These are phyloP conservation scores for Candida sojae DNA, from an alignment of 1,139 yeast genomes.

Conservation along the genomic window DNA sequence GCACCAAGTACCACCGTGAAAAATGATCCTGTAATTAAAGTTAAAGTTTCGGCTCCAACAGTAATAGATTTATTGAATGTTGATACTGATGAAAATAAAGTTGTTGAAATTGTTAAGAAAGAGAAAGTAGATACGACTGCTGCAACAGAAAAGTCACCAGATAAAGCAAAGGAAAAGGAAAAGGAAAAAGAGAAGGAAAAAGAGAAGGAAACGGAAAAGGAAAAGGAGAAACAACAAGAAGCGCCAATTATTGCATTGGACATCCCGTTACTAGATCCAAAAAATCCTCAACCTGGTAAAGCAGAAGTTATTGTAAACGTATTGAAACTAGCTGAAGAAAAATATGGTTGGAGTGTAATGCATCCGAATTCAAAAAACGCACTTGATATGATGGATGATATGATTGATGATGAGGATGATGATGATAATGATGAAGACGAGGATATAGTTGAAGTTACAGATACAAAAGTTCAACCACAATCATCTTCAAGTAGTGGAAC, in stretches of 20 bases:
- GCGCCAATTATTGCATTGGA: conserved; percentile 59
- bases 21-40: conserved; percentile 15
- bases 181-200: conserved; percentile 21
- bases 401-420: conserved; percentile 61
- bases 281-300: conserved; percentile 59
- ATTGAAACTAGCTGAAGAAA: conserved; percentile 76
- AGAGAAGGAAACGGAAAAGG: conserved; percentile 25
- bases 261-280: conserved; percentile 54
- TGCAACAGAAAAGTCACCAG: conserved; percentile 14
- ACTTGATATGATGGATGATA: conserved; percentile 62
- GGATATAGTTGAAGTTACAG: conserved; percentile 31
- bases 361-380: conserved; percentile 70
- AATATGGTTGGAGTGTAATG: conserved; percentile 76
- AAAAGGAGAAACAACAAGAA: conserved; percentile 25
- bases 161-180: conserved; percentile 11
- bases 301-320: conserved; percentile 80
- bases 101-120: conserved; percentile 8
- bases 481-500: conserved; percentile 26
- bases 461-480: conserved; percentile 19
- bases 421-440: conserved; percentile 62
- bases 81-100: conserved; percentile 13
- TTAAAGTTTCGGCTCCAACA: conserved; percentile 15
- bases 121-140: conserved; percentile 11
- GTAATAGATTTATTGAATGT: conserved; percentile 16
- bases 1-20: conserved; percentile 14